Evolutionary conservation across 2,329 filamentous ascomycete genomes (phyloP).

Genomic region (Ceratocystis smalleyi): DNA sequence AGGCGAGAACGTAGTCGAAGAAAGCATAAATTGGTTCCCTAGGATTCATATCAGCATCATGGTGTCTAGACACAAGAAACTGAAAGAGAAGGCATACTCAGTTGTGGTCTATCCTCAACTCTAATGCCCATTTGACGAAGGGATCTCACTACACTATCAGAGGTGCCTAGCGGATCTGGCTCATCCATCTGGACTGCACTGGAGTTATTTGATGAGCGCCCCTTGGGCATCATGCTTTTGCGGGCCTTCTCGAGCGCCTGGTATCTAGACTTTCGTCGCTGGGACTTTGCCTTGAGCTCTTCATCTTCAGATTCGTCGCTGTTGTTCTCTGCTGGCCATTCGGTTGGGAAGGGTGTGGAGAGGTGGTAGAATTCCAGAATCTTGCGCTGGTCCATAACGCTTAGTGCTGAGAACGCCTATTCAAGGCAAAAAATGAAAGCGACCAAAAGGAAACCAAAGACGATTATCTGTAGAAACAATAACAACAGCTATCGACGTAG

Average conservation of each 20-base stretch:
- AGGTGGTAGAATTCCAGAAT: conserved; percentile 86
- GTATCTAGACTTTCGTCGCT: conserved; percentile 60
- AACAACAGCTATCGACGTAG: neutral
- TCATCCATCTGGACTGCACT: conserved; percentile 81
- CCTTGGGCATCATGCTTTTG: conserved; percentile 43
- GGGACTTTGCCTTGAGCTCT: conserved; percentile 33
- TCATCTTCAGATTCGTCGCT: conserved; percentile 49
- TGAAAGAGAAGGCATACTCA: conserved; percentile 41
- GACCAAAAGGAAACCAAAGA: neutral
- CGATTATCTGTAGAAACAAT: neutral
- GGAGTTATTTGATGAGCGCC: conserved; percentile 26
- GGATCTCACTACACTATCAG: conserved; percentile 70
- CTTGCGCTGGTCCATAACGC: conserved; percentile 49
- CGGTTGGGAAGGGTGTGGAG: conserved; percentile 56
- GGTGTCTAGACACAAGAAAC: neutral
- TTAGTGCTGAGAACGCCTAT: neutral
- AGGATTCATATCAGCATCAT: conserved; percentile 14
- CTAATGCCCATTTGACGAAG: conserved; percentile 62
- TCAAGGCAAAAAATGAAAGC: neutral
- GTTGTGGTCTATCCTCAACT: conserved; percentile 65
- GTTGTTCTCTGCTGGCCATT: conserved; percentile 74
- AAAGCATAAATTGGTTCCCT: conserved; percentile 88
- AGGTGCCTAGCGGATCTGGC: conserved; percentile 75
- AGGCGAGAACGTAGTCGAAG: conserved; percentile 89
- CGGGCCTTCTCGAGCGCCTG: conserved; percentile 66